Percentiles rank a stretch among this genome's conserved stretches.
Conservation (phyloP, 2,329 filamentous ascomycete species). For the Exserohilum turcica region DNA sequence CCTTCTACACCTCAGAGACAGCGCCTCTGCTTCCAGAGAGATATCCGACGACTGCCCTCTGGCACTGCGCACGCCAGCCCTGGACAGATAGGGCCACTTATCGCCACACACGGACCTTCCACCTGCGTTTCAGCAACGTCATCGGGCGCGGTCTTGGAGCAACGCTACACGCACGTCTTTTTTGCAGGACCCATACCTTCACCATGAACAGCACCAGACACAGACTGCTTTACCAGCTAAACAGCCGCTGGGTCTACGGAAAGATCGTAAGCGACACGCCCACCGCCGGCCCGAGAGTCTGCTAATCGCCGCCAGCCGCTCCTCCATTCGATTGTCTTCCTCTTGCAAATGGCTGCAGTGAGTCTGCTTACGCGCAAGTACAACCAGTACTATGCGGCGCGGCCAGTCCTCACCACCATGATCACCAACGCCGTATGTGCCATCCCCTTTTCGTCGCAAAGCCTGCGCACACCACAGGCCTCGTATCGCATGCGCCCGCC, state of each 20-base stretch:
- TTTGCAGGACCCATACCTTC: conserved; percentile 21
- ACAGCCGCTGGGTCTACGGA: conserved; percentile 74
- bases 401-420: conserved; percentile 97
- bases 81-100: conserved; percentile 14
- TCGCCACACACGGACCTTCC: conserved; percentile 24
- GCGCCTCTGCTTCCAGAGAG: conserved; percentile 6
- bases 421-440: conserved; percentile 85
- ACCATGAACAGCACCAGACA: conserved; percentile 55
- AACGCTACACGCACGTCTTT: conserved; percentile 22
- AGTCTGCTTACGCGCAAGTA: conserved; percentile 83
- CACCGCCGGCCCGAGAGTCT: not conserved
- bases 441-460: not conserved
- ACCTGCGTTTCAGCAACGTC: conserved; percentile 36
- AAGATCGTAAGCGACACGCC: conserved; percentile 63
- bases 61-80: conserved; percentile 6
- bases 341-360: conserved; percentile 87
- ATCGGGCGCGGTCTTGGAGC: conserved; percentile 28
- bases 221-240: conserved; percentile 68
- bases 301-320: conserved; percentile 68
- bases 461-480: not conserved
- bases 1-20: conserved; percentile 22
- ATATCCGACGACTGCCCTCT: conserved; percentile 3
- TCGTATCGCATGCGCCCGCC: not conserved
- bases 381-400: conserved; percentile 90
- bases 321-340: conserved; percentile 80